Base-by-base conservation (phyloP, 2,329 filamentous ascomycete species). In the Botrytis sinoallii region DNA sequence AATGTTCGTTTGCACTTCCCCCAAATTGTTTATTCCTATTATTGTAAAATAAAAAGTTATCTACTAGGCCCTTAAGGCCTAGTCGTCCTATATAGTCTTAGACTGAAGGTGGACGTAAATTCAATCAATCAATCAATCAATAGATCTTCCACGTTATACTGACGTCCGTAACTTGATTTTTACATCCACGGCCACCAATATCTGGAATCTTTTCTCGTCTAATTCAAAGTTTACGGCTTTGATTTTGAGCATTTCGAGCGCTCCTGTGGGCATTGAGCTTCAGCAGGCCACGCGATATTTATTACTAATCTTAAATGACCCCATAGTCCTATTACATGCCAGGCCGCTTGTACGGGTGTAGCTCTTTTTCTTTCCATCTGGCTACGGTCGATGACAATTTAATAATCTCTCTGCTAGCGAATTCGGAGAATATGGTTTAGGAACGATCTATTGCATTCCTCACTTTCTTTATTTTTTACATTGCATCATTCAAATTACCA, bases 401-500 rank as follows among this genome's bases (percentile, higher is more conserved):
- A 14, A n/a, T n/a, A 5, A 10, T 61, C 22, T 35, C 20, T 65
- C 8, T 20, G 1, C 18, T 7, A 3, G 8, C 1, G 18, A 32
- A 29, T 0, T n/a, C 2, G 2, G 12, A 8, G n/a, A 29, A 55
- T 0, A 16, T 16, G 12, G 29, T 29, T 2, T 18, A 4, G 25
- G 6, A 1, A 55, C 2, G 12, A 29, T 55, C 12, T 4, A 4
- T 55, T 18, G 1, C n/a, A 18, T 5, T 29, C 2, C 52, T 18
- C 52, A 55, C 14, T 55, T 25, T 55, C 12, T 32, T n/a, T 3
- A 9, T 9, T 52, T 2, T n/a, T n/a, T 22, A 52, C 10, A 14
- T 52, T 14, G 10, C 10, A n/a, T n/a, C 25, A 20, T n/a, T 46
- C 5, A 2, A 32, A 9, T 22, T 46, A 5, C 12, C 10, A 38